Evolutionary conservation across 345 rosid species (phyloP).

Genomic region (Camelina sativa): DNA sequence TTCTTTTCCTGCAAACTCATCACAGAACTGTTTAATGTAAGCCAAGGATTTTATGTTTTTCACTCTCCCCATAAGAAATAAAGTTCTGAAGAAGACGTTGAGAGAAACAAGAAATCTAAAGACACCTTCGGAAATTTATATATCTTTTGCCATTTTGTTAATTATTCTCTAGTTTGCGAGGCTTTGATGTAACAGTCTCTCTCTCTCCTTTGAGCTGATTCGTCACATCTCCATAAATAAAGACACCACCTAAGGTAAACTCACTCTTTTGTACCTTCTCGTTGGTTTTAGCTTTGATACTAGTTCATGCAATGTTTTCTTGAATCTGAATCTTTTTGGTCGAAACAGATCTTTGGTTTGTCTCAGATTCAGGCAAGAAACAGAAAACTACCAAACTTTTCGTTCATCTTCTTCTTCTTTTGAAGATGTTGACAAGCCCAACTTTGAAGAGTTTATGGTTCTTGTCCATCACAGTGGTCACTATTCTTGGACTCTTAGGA

Average conservation of each 20-base stretch:
- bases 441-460: constrained; percentile 30
- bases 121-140: background rate
- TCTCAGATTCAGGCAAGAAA: constrained; percentile 23
- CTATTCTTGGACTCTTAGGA: constrained; percentile 34
- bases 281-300: background rate
- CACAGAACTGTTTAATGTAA: constrained; percentile 2
- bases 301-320: background rate
- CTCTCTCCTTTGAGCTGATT: constrained; percentile 2
- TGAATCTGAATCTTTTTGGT: background rate
- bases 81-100: background rate
- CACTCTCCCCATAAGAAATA: constrained; percentile 6
- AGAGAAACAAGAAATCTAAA: background rate
- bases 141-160: background rate
- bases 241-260: background rate
- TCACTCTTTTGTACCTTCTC: background rate
- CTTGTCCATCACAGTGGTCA: constrained; percentile 13
- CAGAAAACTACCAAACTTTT: background rate
- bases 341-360: background rate
- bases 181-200: constrained; percentile 16
- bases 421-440: constrained; percentile 31
- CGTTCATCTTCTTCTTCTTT: constrained; percentile 4
- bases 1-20: background rate
- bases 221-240: background rate
- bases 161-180: background rate
- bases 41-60: background rate